Evolutionary conservation across 2,329 filamentous ascomycete species (phyloP).

Genomic region (Nemania sp.): DNA sequence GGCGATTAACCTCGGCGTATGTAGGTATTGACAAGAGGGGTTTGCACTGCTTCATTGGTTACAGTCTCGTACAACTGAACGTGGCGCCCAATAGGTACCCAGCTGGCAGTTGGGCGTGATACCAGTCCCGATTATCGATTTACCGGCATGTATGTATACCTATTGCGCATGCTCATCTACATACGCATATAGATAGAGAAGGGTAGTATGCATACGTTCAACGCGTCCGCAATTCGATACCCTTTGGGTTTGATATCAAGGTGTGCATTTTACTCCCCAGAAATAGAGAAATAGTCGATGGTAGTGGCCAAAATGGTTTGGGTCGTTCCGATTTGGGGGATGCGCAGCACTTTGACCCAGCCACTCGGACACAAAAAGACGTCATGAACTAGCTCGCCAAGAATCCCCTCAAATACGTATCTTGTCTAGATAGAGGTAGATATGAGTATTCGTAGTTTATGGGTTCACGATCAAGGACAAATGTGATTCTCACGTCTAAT

Average conservation of each 20-base stretch:
- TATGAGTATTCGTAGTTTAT: too few relatives aligned
- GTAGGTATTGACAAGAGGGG: not conserved
- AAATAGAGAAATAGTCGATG: not conserved
- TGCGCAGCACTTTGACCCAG: slow-evolving; percentile 7
- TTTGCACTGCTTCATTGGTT: slow-evolving; percentile 15
- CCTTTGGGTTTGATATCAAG: slow-evolving; percentile 6
- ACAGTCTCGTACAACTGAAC: not conserved
- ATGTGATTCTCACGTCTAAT: not conserved
- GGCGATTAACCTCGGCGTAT: slow-evolving; percentile 29
- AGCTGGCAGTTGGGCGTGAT: not conserved
- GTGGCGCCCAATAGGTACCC: slow-evolving; percentile 16
- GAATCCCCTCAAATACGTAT: not conserved
- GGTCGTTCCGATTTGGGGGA: slow-evolving; percentile 26
- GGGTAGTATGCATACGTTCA: not conserved
- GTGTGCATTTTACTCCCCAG: not conserved
- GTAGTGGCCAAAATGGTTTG: not conserved
- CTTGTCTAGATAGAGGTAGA: too few relatives aligned
- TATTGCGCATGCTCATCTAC: slow-evolving; percentile 6
- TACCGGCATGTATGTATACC: too few relatives aligned
- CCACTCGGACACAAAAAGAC: slow-evolving; percentile 19
- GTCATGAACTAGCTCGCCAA: slow-evolving; percentile 23
- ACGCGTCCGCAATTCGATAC: not conserved
- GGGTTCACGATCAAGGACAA: too few relatives aligned
- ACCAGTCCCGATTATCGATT: not conserved
- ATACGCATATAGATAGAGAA: too few relatives aligned